phyloP scores from a whole-genome alignment of 2,329 filamentous ascomycete genomes.

The Xylaria sp. region DNA sequence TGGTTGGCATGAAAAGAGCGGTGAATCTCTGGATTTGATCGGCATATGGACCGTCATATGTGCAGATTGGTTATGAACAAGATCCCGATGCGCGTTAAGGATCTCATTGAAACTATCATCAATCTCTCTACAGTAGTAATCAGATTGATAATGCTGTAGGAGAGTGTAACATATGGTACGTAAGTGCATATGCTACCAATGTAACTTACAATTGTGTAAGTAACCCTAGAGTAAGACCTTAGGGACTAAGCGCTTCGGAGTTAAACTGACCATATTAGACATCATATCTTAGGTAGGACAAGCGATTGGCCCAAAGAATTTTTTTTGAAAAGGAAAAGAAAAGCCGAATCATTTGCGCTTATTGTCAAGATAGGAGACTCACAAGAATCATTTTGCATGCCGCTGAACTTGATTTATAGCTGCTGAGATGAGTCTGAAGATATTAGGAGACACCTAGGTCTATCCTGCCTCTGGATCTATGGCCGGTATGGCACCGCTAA shows the following conservation, averaged over 20 bases:
- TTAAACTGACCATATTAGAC: not conserved
- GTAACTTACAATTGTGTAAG: not conserved
- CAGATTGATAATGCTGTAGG: not conserved
- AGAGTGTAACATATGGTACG: not conserved
- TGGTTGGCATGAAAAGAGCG: constrained; percentile 11
- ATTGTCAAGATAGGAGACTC: not conserved
- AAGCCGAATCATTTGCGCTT: not conserved
- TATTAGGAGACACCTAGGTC: too few species aligned
- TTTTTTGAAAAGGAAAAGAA: not conserved
- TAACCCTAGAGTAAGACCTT: not conserved
- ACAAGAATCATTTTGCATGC: not conserved
- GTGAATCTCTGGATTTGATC: constrained; percentile 11
- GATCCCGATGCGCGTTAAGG: not conserved
- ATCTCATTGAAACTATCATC: not conserved
- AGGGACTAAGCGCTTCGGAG: not conserved
- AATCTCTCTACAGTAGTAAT: not conserved
- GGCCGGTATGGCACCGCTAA: not conserved
- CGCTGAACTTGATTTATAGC: not conserved
- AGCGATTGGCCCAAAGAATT: not conserved
- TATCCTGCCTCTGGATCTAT: not conserved
- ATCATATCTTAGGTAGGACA: not conserved
- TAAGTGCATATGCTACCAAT: not conserved
- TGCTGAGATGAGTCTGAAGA: too few species aligned
- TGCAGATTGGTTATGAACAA: not conserved
- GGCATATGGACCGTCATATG: not conserved